Evolutionary conservation across 2,329 filamentous ascomycete genomes (phyloP).

Genomic region (Trichoderma hamatum): DNA sequence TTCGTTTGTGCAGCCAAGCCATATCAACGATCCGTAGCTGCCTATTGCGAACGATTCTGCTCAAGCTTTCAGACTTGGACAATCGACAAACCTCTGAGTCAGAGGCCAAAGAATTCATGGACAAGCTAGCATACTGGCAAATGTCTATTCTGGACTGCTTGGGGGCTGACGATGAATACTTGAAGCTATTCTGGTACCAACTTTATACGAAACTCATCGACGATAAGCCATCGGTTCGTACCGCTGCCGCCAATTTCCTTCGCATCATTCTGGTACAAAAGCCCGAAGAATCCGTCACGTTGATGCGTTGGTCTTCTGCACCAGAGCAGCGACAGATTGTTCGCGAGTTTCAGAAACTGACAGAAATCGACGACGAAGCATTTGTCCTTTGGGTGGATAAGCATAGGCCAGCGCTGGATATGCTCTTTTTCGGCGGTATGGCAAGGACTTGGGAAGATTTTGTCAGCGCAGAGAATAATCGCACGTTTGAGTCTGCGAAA

Average conservation of each 20-base stretch:
- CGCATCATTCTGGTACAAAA: conserved; percentile 94
- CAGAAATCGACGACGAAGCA: conserved; percentile 83
- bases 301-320: conserved; percentile 72
- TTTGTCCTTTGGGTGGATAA: conserved; percentile 89
- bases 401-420: conserved; percentile 76
- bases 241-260: conserved; percentile 81
- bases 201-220: conserved; percentile 88
- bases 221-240: conserved; percentile 64
- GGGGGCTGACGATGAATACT: conserved; percentile 76
- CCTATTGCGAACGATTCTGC: conserved; percentile 76
- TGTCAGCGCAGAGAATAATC: conserved; percentile 78
- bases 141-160: conserved; percentile 81
- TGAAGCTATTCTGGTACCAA: conserved; percentile 88
- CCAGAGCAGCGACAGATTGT: conserved; percentile 72
- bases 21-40: conserved; percentile 74
- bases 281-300: conserved; percentile 73
- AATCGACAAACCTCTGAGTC: conserved; percentile 60
- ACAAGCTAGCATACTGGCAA: conserved; percentile 94
- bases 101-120: conserved; percentile 72
- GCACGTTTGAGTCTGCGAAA: conserved; percentile 74
- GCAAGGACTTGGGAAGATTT: conserved; percentile 88
- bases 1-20: conserved; percentile 87
- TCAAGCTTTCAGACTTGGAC: conserved; percentile 83
- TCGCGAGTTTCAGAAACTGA: conserved; percentile 79
- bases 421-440: conserved; percentile 79